Evolutionary conservation across 768 basidiomycete species (phyloP), one percentile per base, ranked within the genome.

Genomic region (Leucocoprinus sp.): DNA sequence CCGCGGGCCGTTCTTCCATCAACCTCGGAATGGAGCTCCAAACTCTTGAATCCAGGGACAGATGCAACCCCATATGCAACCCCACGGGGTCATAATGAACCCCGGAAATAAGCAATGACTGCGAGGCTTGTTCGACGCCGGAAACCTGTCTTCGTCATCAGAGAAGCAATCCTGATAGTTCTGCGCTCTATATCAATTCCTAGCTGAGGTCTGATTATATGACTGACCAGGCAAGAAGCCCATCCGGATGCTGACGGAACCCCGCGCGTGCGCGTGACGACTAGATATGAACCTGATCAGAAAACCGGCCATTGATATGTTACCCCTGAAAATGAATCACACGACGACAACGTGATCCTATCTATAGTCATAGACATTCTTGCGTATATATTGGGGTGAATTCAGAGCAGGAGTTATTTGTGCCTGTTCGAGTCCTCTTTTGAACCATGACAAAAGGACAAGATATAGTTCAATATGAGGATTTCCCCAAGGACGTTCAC

Each of bases 401-500:
- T 11, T 12, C 17, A n/a, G 3, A 8, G 26, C 17, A 15, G 17
- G 2, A 28, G 24, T 3, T 8, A n/a, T 26, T 24, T 41, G 5
- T n/a, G 15, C 5, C n/a, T 28, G 5, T 27, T 26, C 19, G 27
- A 6, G n/a, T 18, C 33, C 18, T 40, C 9, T 17, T n/a, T 40
- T 9, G 15, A 15, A 31, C 33, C 11, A 45, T 50, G 43, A 33
- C 23, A 9, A 34, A 33, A 11, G 24, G 36, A 24, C 27, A 19
- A n/a, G 26, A 26, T 35, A 24, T 31, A 19, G 40, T 34, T 4
- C 41, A 37, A 45, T 27, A 51, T 28, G 55, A 64, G 36, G 55
- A 58, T 15, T 43, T 37, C 35, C 54, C 53, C 39, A 64, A 68
- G 45, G 66, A 67, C 8, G 38, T 63, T 7, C 58, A 61, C 40